Evolutionary conservation across 2,329 filamentous ascomycete genomes (phyloP), one percentile per base, ranked within the genome.

Genomic region (Microdochium paspali): DNA sequence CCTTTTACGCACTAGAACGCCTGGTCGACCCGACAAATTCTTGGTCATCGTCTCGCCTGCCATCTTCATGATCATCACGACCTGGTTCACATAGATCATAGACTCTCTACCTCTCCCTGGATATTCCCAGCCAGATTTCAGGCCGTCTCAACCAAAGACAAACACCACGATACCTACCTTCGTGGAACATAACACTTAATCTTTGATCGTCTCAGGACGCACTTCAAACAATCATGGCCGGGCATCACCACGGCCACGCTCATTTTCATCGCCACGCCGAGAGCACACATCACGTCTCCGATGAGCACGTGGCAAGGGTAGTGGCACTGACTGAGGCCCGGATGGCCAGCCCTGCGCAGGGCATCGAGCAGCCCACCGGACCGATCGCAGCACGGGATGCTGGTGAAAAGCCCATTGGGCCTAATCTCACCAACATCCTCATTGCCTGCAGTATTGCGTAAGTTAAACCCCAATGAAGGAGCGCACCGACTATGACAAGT

Each of bases 401-500:
- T 3, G 85, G 82, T 59, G 77, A 85, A 56, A 85, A 82, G 60
- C 74, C 80, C 1, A 67, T 72, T 28, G 73, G 72, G 49, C 65
- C 68, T 35, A 72, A 67, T 39, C 70, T 74, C n/a, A 76, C 77
- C 45, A 82, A 77, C 3, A 55, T 90, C 40, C 77, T 84, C 6
- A 84, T 93, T 53, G 74, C 78, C 35, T 67, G 90, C 3, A 83
- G 82, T 59, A 74, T 87, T 51, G 74, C 78, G 84, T 90, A 80
- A 71, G 85, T 79, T 46, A n/a, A n/a, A n/a, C n/a, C n/a, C n/a
- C n/a, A n/a, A n/a, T n/a, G n/a, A n/a, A n/a, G n/a, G n/a, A n/a
- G n/a, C n/a, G n/a, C n/a, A n/a, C n/a, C n/a, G n/a, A n/a, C n/a
- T n/a, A n/a, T n/a, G n/a, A n/a, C n/a, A n/a, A n/a, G n/a, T n/a